Evolutionary conservation across 2,329 filamentous ascomycete genomes (phyloP).

Genomic region (Pseudopyricularia cyperi): DNA sequence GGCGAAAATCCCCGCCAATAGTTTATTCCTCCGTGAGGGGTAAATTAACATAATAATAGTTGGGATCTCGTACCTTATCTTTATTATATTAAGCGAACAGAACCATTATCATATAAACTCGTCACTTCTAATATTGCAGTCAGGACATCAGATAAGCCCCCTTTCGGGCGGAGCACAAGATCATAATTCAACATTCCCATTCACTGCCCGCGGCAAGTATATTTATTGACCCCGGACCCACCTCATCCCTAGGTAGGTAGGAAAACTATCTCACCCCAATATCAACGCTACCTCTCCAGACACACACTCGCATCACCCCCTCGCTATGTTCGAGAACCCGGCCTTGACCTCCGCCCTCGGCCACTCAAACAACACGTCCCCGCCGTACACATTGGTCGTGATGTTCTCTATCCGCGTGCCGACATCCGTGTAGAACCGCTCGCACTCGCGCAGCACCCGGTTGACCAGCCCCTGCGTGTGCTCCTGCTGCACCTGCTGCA

Average conservation of each 20-base stretch:
- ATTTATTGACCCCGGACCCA: not conserved
- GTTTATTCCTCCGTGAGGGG: too few relatives aligned
- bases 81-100: too few relatives aligned
- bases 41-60: too few relatives aligned
- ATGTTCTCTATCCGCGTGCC: conserved; percentile 47
- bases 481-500: conserved; percentile 30
- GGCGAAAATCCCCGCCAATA: too few relatives aligned
- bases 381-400: conserved; percentile 50
- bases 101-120: too few relatives aligned
- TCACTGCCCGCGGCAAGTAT: not conserved
- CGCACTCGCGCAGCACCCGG: conserved; percentile 47
- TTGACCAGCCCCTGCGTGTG: conserved; percentile 30
- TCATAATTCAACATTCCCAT: not conserved
- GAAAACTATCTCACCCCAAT: too few relatives aligned
- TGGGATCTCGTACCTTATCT: too few relatives aligned
- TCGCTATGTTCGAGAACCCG: conserved; percentile 28
- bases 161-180: not conserved
- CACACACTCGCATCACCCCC: conserved; percentile 1
- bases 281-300: not conserved
- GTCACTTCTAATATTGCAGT: too few relatives aligned
- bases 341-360: conserved; percentile 48
- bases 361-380: conserved; percentile 54
- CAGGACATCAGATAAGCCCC: not conserved
- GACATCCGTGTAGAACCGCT: conserved; percentile 48
- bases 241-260: too few relatives aligned